phyloP scores from a whole-genome alignment of 352 stramenopile species.

The Pythium sp. region DNA sequence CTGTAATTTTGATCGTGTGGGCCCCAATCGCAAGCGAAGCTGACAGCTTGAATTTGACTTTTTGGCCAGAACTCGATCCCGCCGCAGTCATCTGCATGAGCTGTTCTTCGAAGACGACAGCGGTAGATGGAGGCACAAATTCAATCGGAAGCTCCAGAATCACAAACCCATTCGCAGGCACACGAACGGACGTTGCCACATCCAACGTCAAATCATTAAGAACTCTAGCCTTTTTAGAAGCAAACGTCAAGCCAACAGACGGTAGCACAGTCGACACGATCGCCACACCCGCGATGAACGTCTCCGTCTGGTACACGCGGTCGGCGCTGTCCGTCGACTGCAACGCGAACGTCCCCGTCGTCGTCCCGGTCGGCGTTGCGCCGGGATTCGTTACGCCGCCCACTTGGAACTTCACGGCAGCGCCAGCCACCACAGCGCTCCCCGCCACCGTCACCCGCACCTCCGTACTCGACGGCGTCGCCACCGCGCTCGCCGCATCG shows the following conservation, averaged over 20 bases:
- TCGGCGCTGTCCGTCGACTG: conserved; percentile 30
- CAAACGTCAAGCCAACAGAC: background rate
- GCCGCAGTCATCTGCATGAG: background rate
- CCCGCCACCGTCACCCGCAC: conserved; percentile 29
- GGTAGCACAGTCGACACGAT: conserved; percentile 26
- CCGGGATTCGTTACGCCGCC: conserved; percentile 52
- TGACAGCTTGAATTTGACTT: conserved; percentile 2
- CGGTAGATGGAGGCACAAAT: conserved; percentile 1
- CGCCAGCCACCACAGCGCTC: conserved; percentile 22
- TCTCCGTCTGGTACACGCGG: conserved; percentile 24
- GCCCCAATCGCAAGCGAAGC: background rate
- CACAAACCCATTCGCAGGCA: conserved; percentile 29
- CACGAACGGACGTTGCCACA: conserved; percentile 16
- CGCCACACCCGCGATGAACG: conserved; percentile 21
- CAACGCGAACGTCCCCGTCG: conserved; percentile 37
- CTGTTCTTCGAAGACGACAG: conserved; percentile 19
- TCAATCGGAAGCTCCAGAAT: conserved; percentile 22
- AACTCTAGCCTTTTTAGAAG: conserved; percentile 26
- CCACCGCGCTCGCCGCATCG: conserved; percentile 24
- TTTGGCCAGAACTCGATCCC: background rate
- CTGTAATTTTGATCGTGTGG: conserved; percentile 6
- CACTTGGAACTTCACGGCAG: conserved; percentile 41
- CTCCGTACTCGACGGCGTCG: conserved; percentile 12
- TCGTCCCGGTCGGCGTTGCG: conserved; percentile 21
- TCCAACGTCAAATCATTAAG: conserved; percentile 13